A percentile compares a stretch with the other conserved stretches of the same genome.
Conservation (phyloP, 345 rosid genomes). For the Isatis tinctoria region DNA sequence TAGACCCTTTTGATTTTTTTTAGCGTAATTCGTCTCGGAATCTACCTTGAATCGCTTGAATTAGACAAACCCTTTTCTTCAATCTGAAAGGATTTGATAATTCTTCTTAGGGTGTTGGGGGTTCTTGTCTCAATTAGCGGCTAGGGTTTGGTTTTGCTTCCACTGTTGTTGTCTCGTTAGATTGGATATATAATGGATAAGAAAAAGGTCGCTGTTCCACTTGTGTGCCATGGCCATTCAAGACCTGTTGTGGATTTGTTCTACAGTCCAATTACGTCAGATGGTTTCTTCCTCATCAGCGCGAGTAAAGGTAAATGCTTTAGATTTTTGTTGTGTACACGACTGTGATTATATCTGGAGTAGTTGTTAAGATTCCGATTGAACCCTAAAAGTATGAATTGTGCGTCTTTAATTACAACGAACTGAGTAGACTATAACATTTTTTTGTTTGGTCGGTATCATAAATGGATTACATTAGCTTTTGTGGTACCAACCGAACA, state of each 20-base stretch:
- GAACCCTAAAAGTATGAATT: not conserved
- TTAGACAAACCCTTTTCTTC: not conserved
- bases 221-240: constrained; percentile 80
- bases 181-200: constrained; percentile 49
- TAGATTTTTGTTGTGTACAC: not conserved
- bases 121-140: not conserved
- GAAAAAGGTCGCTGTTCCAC: constrained; percentile 63
- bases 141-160: constrained; percentile 13
- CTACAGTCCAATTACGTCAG: constrained; percentile 70
- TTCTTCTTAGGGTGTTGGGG: not conserved
- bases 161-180: not conserved
- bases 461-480: not conserved
- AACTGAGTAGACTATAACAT: not conserved
- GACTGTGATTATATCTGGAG: not conserved
- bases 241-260: constrained; percentile 79
- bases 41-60: not conserved
- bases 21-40: not conserved
- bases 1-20: not conserved
- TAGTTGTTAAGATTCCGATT: not conserved
- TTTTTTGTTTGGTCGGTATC: not conserved
- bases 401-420: not conserved
- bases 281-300: constrained; percentile 79
- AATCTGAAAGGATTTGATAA: not conserved
- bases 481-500: not conserved
- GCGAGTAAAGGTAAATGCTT: constrained; percentile 64